phyloP scores from a whole-genome alignment of 2,329 filamentous ascomycete genomes.

The Hypoxylon sp. region DNA sequence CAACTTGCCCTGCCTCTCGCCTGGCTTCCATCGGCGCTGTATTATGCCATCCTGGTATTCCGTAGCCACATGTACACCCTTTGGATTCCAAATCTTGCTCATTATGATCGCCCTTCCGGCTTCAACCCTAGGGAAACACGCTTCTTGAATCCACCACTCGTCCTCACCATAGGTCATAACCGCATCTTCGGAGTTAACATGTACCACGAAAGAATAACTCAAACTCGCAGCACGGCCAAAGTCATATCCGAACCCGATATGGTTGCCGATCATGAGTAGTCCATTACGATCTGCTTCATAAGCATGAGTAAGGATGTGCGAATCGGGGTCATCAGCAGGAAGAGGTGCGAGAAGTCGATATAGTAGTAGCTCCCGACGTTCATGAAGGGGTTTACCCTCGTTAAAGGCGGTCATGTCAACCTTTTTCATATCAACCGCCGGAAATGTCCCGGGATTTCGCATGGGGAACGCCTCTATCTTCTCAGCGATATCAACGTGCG shows the following conservation, averaged over 20 bases:
- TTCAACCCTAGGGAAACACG: slow-evolving; percentile 63
- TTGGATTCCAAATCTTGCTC: slow-evolving; percentile 69
- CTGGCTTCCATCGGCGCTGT: slow-evolving; percentile 50
- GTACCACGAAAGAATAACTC: slow-evolving; percentile 68
- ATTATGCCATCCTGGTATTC: slow-evolving; percentile 69
- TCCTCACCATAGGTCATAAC: slow-evolving; percentile 61
- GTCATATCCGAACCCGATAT: slow-evolving; percentile 63
- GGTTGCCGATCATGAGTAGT: slow-evolving; percentile 66
- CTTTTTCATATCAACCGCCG: slow-evolving; percentile 68
- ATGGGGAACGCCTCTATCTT: slow-evolving; percentile 57
- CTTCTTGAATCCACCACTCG: slow-evolving; percentile 70
- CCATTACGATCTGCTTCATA: slow-evolving; percentile 70
- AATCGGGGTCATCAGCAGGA: slow-evolving; percentile 59
- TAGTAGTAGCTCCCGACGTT: slow-evolving; percentile 64
- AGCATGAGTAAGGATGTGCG: slow-evolving; percentile 65
- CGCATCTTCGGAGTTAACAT: slow-evolving; percentile 64
- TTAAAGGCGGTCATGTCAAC: slow-evolving; percentile 68
- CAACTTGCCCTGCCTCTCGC: slow-evolving; percentile 47
- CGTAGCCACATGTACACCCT: slow-evolving; percentile 67
- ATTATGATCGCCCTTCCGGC: slow-evolving; percentile 64
- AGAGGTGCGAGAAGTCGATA: slow-evolving; percentile 66
- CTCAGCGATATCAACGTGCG: slow-evolving; percentile 63
- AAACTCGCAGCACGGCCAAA: slow-evolving; percentile 62
- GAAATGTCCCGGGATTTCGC: slow-evolving; percentile 62
- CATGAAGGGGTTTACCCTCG: slow-evolving; percentile 58